Base-by-base conservation (phyloP, 2,329 filamentous ascomycete genomes). In the Rutstroemia sp. region DNA sequence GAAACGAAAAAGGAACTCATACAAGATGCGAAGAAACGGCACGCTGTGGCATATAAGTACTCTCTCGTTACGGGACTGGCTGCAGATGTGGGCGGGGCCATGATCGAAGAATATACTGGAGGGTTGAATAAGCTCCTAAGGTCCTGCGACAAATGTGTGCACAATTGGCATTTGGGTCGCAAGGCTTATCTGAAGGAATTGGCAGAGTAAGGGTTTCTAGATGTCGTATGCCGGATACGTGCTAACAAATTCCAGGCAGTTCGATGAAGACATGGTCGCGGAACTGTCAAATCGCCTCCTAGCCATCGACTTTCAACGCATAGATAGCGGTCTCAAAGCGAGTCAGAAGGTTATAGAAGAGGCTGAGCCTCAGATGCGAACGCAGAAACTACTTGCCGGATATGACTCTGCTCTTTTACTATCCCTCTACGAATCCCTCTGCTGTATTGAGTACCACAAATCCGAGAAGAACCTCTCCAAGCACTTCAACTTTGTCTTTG, bases 361-460 rank as follows among this genome's bases (percentile, higher is more conserved):
- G 25, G 64, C 61, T 8, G 63, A 68, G 16, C 53, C 59, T n/a
- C 27, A 55, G 2, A 49, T 63, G 44, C 65, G 67, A 21, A 67
- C 57, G 25, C 67, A 68, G 56, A 57, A 48, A 17, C 49, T 65
- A 14, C 61, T 70, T n/a, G 59, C 61, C 21, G 59, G 58, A 17
- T 69, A 77, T 6, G 72, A 80, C 27, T 73, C 79, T 1, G 75
- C 81, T 27, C 83, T 89, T 6, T 80, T 95, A 51, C 81, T 94
- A 57, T 86, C 89, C 10, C 81, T 97, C 30, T 96, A 95, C 65
- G 92, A 97, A 70, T 86, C 88, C 0, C 75, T 97, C 51, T 95
- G 91, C 69, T 95, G 88, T 70, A 83, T 91, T 62, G 79, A 87
- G 0, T 90, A 95, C 68, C 76, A 96, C 59, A 78, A 84, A 61